Conservation (phyloP, 2,329 filamentous ascomycete species). For the Neofusicoccum cordaticola region DNA sequence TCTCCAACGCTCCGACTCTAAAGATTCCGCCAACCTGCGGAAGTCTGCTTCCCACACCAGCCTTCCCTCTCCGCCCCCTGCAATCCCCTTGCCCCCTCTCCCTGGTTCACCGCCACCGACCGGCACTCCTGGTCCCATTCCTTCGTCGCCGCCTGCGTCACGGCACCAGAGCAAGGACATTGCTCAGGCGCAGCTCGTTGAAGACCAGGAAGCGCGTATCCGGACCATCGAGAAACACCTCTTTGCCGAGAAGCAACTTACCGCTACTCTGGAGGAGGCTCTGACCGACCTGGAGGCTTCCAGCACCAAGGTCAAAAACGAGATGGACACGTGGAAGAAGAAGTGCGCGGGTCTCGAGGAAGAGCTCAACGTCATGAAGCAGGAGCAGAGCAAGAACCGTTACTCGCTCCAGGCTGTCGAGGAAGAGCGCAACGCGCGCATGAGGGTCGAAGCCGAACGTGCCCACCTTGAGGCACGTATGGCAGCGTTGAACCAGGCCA, state of each 20-base stretch:
- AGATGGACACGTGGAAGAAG: constrained; percentile 88
- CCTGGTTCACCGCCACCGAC: constrained; percentile 51
- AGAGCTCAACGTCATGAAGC: constrained; percentile 64
- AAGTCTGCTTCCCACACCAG: constrained; percentile 82
- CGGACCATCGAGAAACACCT: constrained; percentile 96
- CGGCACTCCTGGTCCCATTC: constrained; percentile 31
- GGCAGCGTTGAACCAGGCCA: constrained; percentile 72
- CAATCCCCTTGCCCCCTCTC: constrained; percentile 91
- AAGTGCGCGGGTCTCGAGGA: constrained; percentile 73
- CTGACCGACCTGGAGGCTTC: constrained; percentile 90
- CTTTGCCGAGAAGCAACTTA: constrained; percentile 93
- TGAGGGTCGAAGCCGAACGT: constrained; percentile 83
- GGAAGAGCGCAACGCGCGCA: constrained; percentile 89
- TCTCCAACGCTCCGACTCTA: constrained; percentile 20
- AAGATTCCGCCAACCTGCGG: constrained; percentile 60
- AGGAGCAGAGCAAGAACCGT: constrained; percentile 58
- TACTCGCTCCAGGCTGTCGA: constrained; percentile 84
- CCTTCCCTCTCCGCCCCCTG: constrained; percentile 88
- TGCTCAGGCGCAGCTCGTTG: constrained; percentile 74
- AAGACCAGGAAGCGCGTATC: constrained; percentile 94
- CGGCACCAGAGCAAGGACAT: constrained; percentile 81
- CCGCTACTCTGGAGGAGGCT: constrained; percentile 90
- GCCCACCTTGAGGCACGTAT: constrained; percentile 88
- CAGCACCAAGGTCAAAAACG: constrained; percentile 85
- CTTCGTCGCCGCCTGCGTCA: constrained; percentile 56